Evolutionary conservation across 1,284 basidiomycete species (phyloP).

Genomic region (Austroboletus rostrupii): DNA sequence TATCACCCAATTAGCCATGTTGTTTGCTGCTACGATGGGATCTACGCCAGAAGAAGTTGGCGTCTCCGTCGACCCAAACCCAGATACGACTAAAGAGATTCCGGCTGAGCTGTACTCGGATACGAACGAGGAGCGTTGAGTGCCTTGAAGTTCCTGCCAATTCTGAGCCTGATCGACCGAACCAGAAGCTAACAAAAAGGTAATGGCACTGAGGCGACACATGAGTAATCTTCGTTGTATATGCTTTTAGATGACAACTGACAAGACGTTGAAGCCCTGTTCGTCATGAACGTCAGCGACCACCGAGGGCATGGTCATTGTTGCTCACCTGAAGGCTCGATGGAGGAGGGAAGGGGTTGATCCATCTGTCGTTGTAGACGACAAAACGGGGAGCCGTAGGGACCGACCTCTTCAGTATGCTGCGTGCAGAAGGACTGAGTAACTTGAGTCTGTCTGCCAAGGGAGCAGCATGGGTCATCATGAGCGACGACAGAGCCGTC

Average conservation of each 20-base stretch:
- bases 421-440: slow-evolving; percentile 31
- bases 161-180: slow-evolving; percentile 46
- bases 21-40: slow-evolving; percentile 39
- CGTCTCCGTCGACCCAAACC: slow-evolving; percentile 43
- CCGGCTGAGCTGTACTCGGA: slow-evolving; percentile 51
- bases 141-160: slow-evolving; percentile 40
- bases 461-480: slow-evolving; percentile 14
- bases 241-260: not conserved
- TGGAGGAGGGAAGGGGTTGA: slow-evolving; percentile 38
- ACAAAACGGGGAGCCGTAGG: slow-evolving; percentile 49
- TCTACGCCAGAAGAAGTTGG: slow-evolving; percentile 45
- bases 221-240: not conserved
- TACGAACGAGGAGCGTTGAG: slow-evolving; percentile 42
- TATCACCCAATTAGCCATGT: slow-evolving; percentile 48
- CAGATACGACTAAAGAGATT: slow-evolving; percentile 54
- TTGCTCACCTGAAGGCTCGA: slow-evolving; percentile 37
- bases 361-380: slow-evolving; percentile 44
- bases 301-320: not conserved
- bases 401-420: slow-evolving; percentile 39
- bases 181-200: slow-evolving; percentile 49
- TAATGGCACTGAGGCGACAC: slow-evolving; percentile 36
- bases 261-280: slow-evolving; percentile 43
- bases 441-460: slow-evolving; percentile 16
- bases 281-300: slow-evolving; percentile 1
- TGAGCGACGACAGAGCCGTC: slow-evolving; percentile 12